Conservation (phyloP, 2,329 filamentous ascomycete species). For the Lachnellula willkommii region DNA sequence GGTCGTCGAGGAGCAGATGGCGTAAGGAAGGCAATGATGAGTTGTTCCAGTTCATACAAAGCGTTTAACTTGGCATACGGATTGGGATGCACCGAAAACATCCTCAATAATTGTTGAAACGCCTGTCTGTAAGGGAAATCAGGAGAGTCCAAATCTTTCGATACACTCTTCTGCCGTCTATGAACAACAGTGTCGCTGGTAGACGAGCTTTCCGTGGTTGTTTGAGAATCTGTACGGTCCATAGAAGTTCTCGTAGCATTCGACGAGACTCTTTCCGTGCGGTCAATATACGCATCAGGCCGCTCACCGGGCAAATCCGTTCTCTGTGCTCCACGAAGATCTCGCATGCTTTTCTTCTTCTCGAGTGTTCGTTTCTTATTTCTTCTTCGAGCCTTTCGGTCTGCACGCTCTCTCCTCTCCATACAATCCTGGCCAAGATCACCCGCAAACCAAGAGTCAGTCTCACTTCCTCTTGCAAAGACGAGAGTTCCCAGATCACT, state of each 20-base stretch:
- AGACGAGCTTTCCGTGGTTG: conserved; percentile 26
- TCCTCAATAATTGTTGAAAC: conserved; percentile 72
- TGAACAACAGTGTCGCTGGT: conserved; percentile 21
- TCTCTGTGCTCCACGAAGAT: conserved; percentile 50
- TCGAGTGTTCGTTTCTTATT: conserved; percentile 49
- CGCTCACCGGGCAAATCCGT: conserved; percentile 21
- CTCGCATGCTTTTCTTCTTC: conserved; percentile 65
- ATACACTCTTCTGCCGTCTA: conserved; percentile 17
- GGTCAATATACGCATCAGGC: conserved; percentile 18
- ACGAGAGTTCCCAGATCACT: conserved; percentile 86
- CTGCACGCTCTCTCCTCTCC: conserved; percentile 49
- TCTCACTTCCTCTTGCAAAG: conserved; percentile 81
- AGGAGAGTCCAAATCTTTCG: conserved; percentile 28
- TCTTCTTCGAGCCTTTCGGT: conserved; percentile 34
- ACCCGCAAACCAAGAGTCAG: conserved; percentile 74
- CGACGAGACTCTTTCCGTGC: conserved; percentile 23
- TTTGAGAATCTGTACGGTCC: conserved; percentile 23
- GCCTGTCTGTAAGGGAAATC: conserved; percentile 78
- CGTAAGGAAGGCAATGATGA: conserved; percentile 71
- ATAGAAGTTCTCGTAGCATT: conserved; percentile 16
- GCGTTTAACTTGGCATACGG: conserved; percentile 81
- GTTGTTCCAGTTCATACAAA: conserved; percentile 73
- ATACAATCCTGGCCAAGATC: conserved; percentile 62
- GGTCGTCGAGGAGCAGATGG: conserved; percentile 40
- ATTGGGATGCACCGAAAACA: conserved; percentile 85